Evolutionary conservation across 805 yeast species (phyloP).

Genomic region (Alloascoidea africana): DNA sequence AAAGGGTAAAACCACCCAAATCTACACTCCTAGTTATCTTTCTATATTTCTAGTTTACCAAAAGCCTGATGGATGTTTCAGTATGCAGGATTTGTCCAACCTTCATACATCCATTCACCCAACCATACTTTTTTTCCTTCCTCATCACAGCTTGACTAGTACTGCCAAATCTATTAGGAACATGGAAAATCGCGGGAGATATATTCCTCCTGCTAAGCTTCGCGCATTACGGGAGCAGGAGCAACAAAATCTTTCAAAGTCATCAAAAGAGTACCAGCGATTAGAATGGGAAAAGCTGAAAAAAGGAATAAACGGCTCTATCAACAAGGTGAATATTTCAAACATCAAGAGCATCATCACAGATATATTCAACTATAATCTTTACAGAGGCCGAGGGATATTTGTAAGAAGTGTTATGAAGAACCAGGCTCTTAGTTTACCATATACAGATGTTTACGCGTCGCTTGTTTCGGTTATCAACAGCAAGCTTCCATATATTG

Average conservation of each 20-base stretch:
- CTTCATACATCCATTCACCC: too few relatives aligned
- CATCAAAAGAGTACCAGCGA: conserved; percentile 29
- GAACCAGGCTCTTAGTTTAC: conserved; percentile 27
- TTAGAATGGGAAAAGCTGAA: conserved; percentile 41
- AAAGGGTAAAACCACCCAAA: too few relatives aligned
- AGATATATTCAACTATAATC: conserved; percentile 39
- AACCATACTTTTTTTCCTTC: too few relatives aligned
- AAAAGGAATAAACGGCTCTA: conserved; percentile 28
- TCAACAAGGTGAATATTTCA: conserved; percentile 27
- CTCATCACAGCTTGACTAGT: too few relatives aligned
- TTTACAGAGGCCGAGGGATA: conserved; percentile 46
- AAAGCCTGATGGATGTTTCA: too few relatives aligned
- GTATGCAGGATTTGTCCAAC: too few relatives aligned
- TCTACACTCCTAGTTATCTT: too few relatives aligned
- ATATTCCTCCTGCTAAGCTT: conserved; percentile 40
- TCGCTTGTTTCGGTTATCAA: conserved; percentile 45
- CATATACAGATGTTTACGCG: conserved; percentile 35
- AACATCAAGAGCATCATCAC: conserved; percentile 34
- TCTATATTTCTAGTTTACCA: too few relatives aligned
- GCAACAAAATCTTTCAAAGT: conserved; percentile 16
- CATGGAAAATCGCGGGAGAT: conserved; percentile 27
- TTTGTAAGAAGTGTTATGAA: conserved; percentile 42
- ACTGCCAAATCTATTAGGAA: too few relatives aligned
- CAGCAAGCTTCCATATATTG: conserved; percentile 54
- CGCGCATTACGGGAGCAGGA: conserved; percentile 25